These are phyloP conservation scores for Moesziomyces aphidis DNA, from an alignment of 1,284 basidiomycete genomes.

Conservation along the genomic window DNA sequence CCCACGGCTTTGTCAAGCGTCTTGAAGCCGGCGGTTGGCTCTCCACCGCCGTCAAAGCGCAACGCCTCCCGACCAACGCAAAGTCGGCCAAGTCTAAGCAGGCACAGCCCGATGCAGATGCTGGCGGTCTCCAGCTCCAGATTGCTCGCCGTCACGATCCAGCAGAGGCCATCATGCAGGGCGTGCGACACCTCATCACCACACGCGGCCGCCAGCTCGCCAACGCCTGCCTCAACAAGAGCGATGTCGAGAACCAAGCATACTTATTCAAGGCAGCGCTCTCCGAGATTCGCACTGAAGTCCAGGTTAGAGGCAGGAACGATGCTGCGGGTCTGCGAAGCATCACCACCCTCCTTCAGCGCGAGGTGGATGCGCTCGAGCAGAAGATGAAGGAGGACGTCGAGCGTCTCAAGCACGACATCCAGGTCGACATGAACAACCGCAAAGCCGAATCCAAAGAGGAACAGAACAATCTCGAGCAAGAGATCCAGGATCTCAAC, in stretches of 20 bases:
- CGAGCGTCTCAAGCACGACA: slow-evolving; percentile 88
- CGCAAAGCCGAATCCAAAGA: slow-evolving; percentile 92
- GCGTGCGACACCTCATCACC: slow-evolving; percentile 82
- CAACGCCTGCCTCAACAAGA: slow-evolving; percentile 79
- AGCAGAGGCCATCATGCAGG: slow-evolving; percentile 78
- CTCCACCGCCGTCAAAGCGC: slow-evolving; percentile 14
- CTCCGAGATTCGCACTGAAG: slow-evolving; percentile 88
- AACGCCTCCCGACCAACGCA: slow-evolving; percentile 9
- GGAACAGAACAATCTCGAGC: slow-evolving; percentile 86
- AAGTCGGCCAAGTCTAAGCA: slow-evolving; percentile 27
- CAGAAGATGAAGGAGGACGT: slow-evolving; percentile 96
- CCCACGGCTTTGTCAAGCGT: slow-evolving; percentile 58
- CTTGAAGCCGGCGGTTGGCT: slow-evolving; percentile 61
- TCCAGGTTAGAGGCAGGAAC: slow-evolving; percentile 83
- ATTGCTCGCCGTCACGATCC: slow-evolving; percentile 59
- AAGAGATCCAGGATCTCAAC: slow-evolving; percentile 81
- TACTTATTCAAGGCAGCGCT: slow-evolving; percentile 95
- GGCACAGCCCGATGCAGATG: slow-evolving; percentile 9
- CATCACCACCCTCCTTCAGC: slow-evolving; percentile 79
- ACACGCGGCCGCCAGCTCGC: slow-evolving; percentile 80
- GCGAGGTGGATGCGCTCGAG: slow-evolving; percentile 87
- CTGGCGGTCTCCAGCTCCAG: slow-evolving; percentile 24
- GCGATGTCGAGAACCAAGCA: slow-evolving; percentile 81
- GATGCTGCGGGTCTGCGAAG: slow-evolving; percentile 84
- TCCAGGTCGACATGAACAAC: slow-evolving; percentile 95